These are phyloP conservation scores for Blyttiomyces sp. DNA, from an alignment of 371 early-diverging fungal species.

Conservation along the genomic window DNA sequence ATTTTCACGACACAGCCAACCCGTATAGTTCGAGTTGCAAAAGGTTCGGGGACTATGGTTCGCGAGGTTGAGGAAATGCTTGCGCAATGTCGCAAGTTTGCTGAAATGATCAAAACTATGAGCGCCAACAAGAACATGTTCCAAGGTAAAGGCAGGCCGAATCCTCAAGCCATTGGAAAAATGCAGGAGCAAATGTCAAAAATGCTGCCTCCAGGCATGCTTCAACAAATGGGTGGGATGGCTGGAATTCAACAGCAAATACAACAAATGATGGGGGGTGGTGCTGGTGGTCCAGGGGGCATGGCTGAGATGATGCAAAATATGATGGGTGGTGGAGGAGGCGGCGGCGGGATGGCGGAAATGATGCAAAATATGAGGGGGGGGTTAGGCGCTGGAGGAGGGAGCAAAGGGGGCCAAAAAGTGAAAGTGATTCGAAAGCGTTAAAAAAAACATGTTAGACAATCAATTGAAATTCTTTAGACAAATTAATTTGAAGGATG, in stretches of 20 bases:
- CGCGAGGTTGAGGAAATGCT: constrained; percentile 86
- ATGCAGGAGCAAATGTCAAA: constrained; percentile 69
- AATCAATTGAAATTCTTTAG: too few species aligned
- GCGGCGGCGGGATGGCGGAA: constrained; percentile 28
- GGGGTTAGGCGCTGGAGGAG: constrained; percentile 5
- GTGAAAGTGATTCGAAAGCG: too few species aligned
- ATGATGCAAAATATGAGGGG: constrained; percentile 61
- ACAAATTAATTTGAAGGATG: too few species aligned
- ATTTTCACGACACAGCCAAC: constrained; percentile 75
- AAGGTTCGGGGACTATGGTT: constrained; percentile 85
- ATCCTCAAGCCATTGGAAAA: constrained; percentile 37
- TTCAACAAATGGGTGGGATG: constrained; percentile 59
- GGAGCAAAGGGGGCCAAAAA: too few species aligned
- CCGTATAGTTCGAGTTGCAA: constrained; percentile 84
- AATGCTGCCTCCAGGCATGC: constrained; percentile 65
- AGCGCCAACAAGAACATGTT: constrained; percentile 81
- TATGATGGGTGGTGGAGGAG: constrained; percentile 41
- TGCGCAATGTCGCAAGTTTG: constrained; percentile 77
- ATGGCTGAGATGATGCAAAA: constrained; percentile 61
- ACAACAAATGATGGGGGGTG: constrained; percentile 70
- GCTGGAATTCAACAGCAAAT: constrained; percentile 75
- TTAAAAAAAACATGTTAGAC: too few species aligned
- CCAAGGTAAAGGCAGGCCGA: constrained; percentile 17
- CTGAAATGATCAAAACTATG: constrained; percentile 93
- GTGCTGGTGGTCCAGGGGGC: constrained; percentile 28